phyloP scores from a whole-genome alignment of 164 flowering plant species.

The Dillenia turbinata region DNA sequence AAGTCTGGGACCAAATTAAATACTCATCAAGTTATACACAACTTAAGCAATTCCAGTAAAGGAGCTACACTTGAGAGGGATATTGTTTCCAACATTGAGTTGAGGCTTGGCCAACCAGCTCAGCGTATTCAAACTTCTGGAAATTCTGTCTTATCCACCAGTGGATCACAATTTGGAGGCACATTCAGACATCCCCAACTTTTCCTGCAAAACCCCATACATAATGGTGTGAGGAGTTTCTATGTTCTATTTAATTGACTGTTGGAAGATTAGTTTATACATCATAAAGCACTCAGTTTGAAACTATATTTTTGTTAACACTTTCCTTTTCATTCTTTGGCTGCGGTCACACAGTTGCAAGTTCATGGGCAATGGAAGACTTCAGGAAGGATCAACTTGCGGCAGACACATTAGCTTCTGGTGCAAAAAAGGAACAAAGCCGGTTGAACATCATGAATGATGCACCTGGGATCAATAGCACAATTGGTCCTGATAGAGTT shows the following conservation, averaged over 20 bases:
- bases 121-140: slow-evolving; percentile 30
- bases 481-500: slow-evolving; percentile 11
- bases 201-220: slow-evolving; percentile 21
- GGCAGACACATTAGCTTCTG: slow-evolving; percentile 12
- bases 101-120: slow-evolving; percentile 72
- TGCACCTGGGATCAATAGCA: slow-evolving; percentile 13
- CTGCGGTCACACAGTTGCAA: slow-evolving; percentile 19
- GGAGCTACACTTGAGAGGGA: slow-evolving; percentile 17
- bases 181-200: slow-evolving; percentile 11
- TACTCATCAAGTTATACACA: slow-evolving; percentile 15
- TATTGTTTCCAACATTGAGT: slow-evolving; percentile 48
- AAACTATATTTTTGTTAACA: neutral
- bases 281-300: neutral
- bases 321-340: neutral
- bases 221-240: slow-evolving; percentile 24
- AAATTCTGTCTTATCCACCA: slow-evolving; percentile 14
- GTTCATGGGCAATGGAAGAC: slow-evolving; percentile 18
- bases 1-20: slow-evolving; percentile 20
- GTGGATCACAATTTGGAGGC: slow-evolving; percentile 19
- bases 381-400: slow-evolving; percentile 21
- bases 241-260: too few species aligned
- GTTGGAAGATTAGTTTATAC: too few species aligned
- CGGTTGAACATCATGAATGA: slow-evolving; percentile 12
- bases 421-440: slow-evolving; percentile 15
- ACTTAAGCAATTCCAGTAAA: slow-evolving; percentile 18